Conservation (phyloP, 768 basidiomycete genomes). For the Coprinellus aureogranulatus region DNA sequence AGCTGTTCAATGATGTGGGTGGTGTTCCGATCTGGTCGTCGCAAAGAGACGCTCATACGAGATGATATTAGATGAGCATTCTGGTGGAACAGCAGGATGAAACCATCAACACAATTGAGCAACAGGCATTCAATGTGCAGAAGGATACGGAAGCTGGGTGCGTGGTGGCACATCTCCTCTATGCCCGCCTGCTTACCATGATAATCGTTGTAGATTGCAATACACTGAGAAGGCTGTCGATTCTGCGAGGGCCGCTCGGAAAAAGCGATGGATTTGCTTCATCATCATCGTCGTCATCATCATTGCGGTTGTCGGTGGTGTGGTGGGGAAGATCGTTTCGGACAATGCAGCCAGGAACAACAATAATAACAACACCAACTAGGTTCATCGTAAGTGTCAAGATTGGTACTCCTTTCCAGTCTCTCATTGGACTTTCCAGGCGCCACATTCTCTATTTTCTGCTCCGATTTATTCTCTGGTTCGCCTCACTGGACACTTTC, state of each 20-base stretch:
- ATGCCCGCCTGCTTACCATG: background rate
- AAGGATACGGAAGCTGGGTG: constrained; percentile 87
- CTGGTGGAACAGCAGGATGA: constrained; percentile 95
- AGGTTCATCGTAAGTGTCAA: constrained; percentile 26
- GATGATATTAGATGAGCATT: constrained; percentile 73
- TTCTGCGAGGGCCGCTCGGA: constrained; percentile 84
- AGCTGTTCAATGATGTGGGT: constrained; percentile 91
- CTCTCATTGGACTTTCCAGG: constrained; percentile 11
- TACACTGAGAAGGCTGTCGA: constrained; percentile 86
- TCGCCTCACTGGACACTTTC: background rate
- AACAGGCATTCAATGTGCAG: constrained; percentile 69
- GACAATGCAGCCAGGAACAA: constrained; percentile 13
- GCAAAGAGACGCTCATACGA: background rate
- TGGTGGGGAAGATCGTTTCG: constrained; percentile 53
- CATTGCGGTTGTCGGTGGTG: constrained; percentile 57
- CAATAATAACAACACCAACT: constrained; percentile 34
- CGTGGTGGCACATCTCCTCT: constrained; percentile 17
- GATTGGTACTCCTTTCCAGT: constrained; percentile 4
- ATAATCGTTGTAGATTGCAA: constrained; percentile 49
- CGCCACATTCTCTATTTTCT: background rate
- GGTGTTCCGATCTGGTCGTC: background rate
- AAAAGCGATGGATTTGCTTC: constrained; percentile 98
- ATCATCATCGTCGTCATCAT: constrained; percentile 64
- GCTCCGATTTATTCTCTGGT: constrained; percentile 1
- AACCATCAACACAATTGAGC: constrained; percentile 77